Conservation (phyloP, 2,329 filamentous ascomycete species). For the Periconia digitata region DNA sequence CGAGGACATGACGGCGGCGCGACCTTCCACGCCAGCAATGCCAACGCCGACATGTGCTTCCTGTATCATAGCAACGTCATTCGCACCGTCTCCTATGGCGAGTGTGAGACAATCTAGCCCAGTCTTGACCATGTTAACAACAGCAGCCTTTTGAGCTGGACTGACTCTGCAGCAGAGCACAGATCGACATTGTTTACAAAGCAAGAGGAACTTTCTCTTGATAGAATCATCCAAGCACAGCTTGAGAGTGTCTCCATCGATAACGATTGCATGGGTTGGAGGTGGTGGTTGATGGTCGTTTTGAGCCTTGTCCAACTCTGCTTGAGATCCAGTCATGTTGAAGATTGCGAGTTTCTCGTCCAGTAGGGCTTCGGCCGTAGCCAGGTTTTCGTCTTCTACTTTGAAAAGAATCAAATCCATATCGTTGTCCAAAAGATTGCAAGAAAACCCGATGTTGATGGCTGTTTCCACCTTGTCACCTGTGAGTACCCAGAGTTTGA, state of each 20-base stretch:
- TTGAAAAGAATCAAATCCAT: conserved; percentile 96
- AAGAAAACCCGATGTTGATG: conserved; percentile 99
- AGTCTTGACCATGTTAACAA: conserved; percentile 92
- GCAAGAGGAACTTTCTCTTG: conserved; percentile 87
- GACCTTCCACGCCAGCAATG: conserved; percentile 82
- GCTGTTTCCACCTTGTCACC: conserved; percentile 99
- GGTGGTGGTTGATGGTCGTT: conserved; percentile 83
- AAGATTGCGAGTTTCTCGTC: conserved; percentile 74
- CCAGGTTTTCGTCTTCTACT: conserved; percentile 71
- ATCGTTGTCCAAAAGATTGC: conserved; percentile 93
- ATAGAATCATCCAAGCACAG: conserved; percentile 80
- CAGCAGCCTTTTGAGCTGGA: conserved; percentile 94
- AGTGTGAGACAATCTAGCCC: conserved; percentile 95
- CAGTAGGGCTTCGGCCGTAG: conserved; percentile 68
- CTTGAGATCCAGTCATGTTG: conserved; percentile 78
- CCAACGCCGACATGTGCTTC: conserved; percentile 87
- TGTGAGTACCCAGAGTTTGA: conserved; percentile 97
- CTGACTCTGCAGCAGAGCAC: conserved; percentile 97
- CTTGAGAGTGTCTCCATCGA: conserved; percentile 91
- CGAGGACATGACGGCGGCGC: conserved; percentile 81
- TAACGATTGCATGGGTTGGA: conserved; percentile 87
- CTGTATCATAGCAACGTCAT: conserved; percentile 93
- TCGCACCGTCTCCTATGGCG: conserved; percentile 85
- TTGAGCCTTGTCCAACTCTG: conserved; percentile 77
- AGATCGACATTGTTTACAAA: conserved; percentile 96